These are phyloP conservation scores for Didymella pomorum DNA, from an alignment of 2,329 filamentous ascomycete species.

Conservation along the genomic window DNA sequence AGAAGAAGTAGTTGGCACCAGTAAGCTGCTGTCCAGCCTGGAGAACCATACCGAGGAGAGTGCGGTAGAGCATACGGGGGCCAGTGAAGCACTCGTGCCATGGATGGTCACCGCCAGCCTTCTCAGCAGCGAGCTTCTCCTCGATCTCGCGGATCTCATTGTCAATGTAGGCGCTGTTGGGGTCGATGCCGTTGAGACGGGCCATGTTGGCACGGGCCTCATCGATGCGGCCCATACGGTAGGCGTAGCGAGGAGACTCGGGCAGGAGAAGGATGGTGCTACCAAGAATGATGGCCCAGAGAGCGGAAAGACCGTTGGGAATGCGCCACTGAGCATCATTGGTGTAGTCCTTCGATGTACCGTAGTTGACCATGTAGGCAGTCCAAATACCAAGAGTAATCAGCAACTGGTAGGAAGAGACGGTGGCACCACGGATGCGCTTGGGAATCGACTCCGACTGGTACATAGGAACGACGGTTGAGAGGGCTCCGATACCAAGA, in stretches of 20 bases:
- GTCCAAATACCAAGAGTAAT: conserved; percentile 72
- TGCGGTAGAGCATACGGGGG: conserved; percentile 73
- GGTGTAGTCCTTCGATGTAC: conserved; percentile 60
- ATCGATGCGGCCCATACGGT: conserved; percentile 61
- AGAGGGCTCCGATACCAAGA: conserved; percentile 70
- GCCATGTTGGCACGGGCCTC: conserved; percentile 61
- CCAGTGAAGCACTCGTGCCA: conserved; percentile 69
- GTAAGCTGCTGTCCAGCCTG: conserved; percentile 74
- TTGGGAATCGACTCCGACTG: conserved; percentile 72
- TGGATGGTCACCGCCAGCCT: conserved; percentile 45
- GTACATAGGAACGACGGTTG: conserved; percentile 67
- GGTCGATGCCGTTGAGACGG: conserved; percentile 62
- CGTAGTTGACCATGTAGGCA: conserved; percentile 64
- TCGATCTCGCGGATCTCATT: conserved; percentile 65
- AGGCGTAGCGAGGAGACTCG: conserved; percentile 66
- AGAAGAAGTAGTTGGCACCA: conserved; percentile 73
- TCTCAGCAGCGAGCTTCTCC: conserved; percentile 63
- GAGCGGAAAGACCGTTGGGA: conserved; percentile 66
- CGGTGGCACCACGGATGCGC: conserved; percentile 69
- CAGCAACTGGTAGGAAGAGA: conserved; percentile 71
- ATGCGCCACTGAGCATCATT: conserved; percentile 69
- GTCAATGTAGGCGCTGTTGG: conserved; percentile 62
- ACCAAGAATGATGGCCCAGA: conserved; percentile 64
- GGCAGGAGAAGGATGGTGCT: conserved; percentile 63
- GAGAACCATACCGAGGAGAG: conserved; percentile 67